Evolutionary conservation across 306 rosid species (phyloP).

Genomic region (Begonia loranthoides): DNA sequence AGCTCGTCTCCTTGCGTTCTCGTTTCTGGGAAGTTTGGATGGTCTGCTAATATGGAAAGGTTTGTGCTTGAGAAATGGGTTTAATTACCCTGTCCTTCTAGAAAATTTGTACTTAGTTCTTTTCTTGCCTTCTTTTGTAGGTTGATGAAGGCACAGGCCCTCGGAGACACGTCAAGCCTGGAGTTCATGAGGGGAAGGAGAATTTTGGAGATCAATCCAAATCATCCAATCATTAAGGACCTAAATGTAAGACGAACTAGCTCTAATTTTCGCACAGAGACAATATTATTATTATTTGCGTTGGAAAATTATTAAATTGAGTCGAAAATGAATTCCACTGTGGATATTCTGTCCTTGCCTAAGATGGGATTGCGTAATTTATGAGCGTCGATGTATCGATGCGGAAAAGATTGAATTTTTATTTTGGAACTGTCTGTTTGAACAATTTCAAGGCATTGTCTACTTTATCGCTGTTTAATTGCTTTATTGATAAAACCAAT

Average conservation of each 20-base stretch:
- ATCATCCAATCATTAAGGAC: slow-evolving; percentile 84
- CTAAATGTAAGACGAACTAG: slow-evolving; percentile 43
- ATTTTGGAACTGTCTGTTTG: too few relatives aligned
- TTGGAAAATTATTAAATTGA: too few relatives aligned
- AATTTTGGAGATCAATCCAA: slow-evolving; percentile 91
- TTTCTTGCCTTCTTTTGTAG: slow-evolving; percentile 23
- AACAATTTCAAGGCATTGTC: too few relatives aligned
- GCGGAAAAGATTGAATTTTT: too few relatives aligned
- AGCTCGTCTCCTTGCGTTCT: slow-evolving; percentile 99
- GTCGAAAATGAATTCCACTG: too few relatives aligned
- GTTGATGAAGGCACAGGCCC: slow-evolving; percentile 99
- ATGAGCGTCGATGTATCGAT: too few relatives aligned
- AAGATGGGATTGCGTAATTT: too few relatives aligned
- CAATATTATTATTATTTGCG: too few relatives aligned
- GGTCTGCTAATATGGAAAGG: slow-evolving; percentile 99
- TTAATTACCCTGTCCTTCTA: neutral
- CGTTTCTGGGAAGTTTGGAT: slow-evolving; percentile 97
- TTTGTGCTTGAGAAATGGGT: slow-evolving; percentile 12
- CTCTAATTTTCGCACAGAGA: neutral
- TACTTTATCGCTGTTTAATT: too few relatives aligned
- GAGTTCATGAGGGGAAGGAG: slow-evolving; percentile 99
- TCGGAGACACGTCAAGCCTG: slow-evolving; percentile 83
- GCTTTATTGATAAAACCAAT: too few relatives aligned
- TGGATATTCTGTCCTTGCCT: too few relatives aligned
- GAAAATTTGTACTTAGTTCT: slow-evolving; percentile 1